Percentiles rank a stretch among this genome's conserved stretches.
phyloP scores from a whole-genome alignment of 352 stramenopile genomes.

The Pythium volutum region DNA sequence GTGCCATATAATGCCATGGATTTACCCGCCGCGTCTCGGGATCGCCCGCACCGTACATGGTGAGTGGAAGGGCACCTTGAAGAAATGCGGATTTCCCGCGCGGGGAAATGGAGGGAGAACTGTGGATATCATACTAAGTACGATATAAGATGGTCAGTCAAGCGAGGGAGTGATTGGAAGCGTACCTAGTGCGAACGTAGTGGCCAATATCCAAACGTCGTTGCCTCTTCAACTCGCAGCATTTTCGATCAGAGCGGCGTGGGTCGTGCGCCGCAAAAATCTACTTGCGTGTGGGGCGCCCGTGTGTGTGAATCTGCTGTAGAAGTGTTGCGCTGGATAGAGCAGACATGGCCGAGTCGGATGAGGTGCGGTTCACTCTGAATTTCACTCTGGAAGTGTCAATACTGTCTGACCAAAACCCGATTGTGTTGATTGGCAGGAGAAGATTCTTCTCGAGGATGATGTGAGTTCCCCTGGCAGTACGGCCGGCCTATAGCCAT shows the following conservation, averaged over 20 bases:
- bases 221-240: slow-evolving; percentile 13
- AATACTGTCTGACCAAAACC: not conserved
- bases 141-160: slow-evolving; percentile 1
- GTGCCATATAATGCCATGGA: too few species aligned
- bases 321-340: not conserved
- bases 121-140: slow-evolving; percentile 3
- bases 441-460: slow-evolving; percentile 43
- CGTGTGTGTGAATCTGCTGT: not conserved
- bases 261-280: not conserved
- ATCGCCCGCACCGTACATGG: slow-evolving; percentile 21
- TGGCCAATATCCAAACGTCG: slow-evolving; percentile 22
- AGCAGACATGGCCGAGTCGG: slow-evolving; percentile 47
- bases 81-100: slow-evolving; percentile 6
- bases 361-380: slow-evolving; percentile 28
- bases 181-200: slow-evolving; percentile 17
- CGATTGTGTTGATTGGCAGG: slow-evolving; percentile 17
- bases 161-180: not conserved
- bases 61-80: slow-evolving; percentile 6
- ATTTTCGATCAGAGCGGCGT: not conserved
- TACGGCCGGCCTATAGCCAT: not conserved
- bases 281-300: not conserved
- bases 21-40: slow-evolving; percentile 24
- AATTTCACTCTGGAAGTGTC: not conserved
- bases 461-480: slow-evolving; percentile 26
- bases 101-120: too few species aligned